Evolutionary conservation across 2,329 filamentous ascomycete genomes (phyloP).

Genomic region (Trichoderma endophyticum): DNA sequence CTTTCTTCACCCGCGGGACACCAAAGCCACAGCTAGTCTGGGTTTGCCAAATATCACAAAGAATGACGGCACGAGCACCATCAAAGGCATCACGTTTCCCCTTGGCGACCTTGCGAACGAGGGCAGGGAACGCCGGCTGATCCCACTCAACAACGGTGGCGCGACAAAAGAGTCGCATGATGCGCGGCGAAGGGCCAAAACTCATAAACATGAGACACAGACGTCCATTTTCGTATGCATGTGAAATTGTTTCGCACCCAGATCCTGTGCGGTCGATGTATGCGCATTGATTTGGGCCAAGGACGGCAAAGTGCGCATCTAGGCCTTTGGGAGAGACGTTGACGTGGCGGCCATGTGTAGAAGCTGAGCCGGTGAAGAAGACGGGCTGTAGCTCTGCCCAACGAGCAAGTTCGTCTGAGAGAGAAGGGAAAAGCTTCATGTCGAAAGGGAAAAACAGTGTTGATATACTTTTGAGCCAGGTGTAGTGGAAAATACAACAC

Average conservation of each 20-base stretch:
- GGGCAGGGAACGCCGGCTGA: constrained; percentile 44
- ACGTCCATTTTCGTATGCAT: constrained; percentile 73
- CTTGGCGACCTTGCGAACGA: constrained; percentile 44
- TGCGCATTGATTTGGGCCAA: constrained; percentile 56
- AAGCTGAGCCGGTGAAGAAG: constrained; percentile 74
- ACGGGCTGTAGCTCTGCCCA: constrained; percentile 68
- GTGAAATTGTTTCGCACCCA: constrained; percentile 72
- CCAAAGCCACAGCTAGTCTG: constrained; percentile 67
- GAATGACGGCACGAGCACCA: constrained; percentile 58
- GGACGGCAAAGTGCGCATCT: constrained; percentile 58
- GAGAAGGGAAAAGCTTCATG: constrained; percentile 60
- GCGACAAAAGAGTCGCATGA: constrained; percentile 62
- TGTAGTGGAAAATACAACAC: not conserved
- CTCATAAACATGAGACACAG: constrained; percentile 72
- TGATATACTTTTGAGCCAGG: not conserved
- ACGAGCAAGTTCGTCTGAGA: constrained; percentile 52
- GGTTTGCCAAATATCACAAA: constrained; percentile 61
- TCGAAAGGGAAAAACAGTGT: constrained; percentile 1
- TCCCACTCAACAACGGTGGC: constrained; percentile 60
- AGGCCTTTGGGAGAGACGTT: constrained; percentile 76
- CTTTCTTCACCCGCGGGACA: constrained; percentile 52
- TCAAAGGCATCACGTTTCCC: constrained; percentile 38
- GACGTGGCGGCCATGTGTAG: constrained; percentile 64
- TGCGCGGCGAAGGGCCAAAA: constrained; percentile 57
- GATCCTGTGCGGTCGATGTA: constrained; percentile 75